These are phyloP conservation scores for Aureobasidium sp. DNA, from an alignment of 2,329 filamentous ascomycete species.

Conservation along the genomic window DNA sequence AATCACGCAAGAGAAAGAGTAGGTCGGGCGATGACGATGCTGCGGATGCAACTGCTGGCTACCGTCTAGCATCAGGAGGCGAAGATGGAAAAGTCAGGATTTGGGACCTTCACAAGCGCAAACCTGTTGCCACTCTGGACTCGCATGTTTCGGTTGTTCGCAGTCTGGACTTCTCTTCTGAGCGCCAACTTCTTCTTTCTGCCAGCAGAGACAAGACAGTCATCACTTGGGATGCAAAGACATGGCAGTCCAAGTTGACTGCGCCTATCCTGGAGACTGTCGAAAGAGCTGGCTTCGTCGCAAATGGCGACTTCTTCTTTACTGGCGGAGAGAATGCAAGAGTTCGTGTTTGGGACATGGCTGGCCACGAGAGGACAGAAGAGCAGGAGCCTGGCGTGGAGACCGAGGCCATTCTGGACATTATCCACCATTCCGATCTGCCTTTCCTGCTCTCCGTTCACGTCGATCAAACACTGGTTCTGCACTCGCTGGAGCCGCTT, in stretches of 20 bases:
- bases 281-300: conserved; percentile 75
- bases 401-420: conserved; percentile 63
- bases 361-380: conserved; percentile 69
- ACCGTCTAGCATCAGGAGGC: conserved; percentile 80
- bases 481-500: conserved; percentile 56
- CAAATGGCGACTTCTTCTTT: conserved; percentile 64
- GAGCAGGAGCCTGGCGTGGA: conserved; percentile 59
- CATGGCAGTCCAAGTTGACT: conserved; percentile 76
- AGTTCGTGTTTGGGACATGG: conserved; percentile 74
- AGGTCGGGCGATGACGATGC: conserved; percentile 42
- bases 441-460: conserved; percentile 75
- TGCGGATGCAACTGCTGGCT: conserved; percentile 52
- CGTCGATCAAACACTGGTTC: conserved; percentile 77
- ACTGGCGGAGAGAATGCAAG: conserved; percentile 79
- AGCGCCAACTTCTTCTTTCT: conserved; percentile 70
- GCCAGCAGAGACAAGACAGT: conserved; percentile 89
- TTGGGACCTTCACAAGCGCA: conserved; percentile 84
- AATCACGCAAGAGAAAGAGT: conserved; percentile 41
- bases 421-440: conserved; percentile 58
- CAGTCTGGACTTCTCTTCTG: conserved; percentile 69
- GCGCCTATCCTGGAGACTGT: conserved; percentile 80
- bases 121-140: conserved; percentile 68
- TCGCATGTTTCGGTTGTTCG: conserved; percentile 95
- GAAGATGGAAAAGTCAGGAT: conserved; percentile 90
- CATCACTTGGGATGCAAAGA: conserved; percentile 80